Evolutionary conservation across 768 basidiomycete genomes (phyloP).

Genomic region (Rhodotorula toruloides): DNA sequence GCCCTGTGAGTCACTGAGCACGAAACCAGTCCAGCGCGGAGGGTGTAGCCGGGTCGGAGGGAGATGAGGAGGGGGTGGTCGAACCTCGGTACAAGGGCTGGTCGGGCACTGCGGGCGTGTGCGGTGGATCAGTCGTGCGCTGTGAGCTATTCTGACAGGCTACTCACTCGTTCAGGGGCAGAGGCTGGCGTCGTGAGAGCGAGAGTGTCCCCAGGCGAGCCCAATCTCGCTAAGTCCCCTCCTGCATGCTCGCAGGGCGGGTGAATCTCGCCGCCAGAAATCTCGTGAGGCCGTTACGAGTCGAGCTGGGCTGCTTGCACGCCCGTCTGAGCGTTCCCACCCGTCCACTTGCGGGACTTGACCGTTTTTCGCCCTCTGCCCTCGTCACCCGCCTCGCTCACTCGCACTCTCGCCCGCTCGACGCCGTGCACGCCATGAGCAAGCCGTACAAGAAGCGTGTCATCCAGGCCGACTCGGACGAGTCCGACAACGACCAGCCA

Average conservation of each 20-base stretch:
- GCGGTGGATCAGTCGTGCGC: background rate
- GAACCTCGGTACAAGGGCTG: slow-evolving; percentile 30
- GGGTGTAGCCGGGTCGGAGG: background rate
- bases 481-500: slow-evolving; percentile 27
- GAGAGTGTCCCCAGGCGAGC: too few relatives aligned
- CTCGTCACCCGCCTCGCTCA: background rate
- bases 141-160: background rate
- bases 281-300: background rate
- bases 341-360: too few relatives aligned
- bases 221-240: background rate
- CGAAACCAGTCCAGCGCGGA: background rate
- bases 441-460: slow-evolving; percentile 40
- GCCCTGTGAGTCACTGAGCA: background rate
- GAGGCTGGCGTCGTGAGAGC: background rate
- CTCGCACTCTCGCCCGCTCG: background rate
- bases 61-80: background rate
- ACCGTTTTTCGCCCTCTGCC: too few relatives aligned
- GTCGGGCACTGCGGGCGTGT: slow-evolving; percentile 6
- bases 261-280: too few relatives aligned
- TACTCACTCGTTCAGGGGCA: background rate
- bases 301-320: too few relatives aligned
- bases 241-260: too few relatives aligned
- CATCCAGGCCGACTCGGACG: slow-evolving; percentile 28
- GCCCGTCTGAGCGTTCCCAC: too few relatives aligned
- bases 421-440: background rate